phyloP scores from a whole-genome alignment of 306 rosid species.

The Cicer judaicum region DNA sequence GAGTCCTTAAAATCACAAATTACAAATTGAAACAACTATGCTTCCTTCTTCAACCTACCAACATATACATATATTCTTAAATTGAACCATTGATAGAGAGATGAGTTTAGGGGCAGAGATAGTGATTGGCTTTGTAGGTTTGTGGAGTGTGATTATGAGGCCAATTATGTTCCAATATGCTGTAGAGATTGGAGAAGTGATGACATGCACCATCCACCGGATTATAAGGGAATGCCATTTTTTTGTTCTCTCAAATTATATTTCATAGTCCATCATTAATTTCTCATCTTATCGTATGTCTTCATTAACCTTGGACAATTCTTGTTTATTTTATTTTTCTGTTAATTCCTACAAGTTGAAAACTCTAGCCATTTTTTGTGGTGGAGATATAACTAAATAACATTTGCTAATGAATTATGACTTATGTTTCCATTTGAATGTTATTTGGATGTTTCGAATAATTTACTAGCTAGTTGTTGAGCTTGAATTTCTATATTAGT shows the following conservation, averaged over 20 bases:
- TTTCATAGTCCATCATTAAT: background rate
- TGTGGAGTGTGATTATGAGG: conserved; percentile 53
- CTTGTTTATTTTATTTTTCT: background rate
- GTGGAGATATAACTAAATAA: background rate
- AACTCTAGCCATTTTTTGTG: background rate
- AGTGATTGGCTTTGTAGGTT: conserved; percentile 42
- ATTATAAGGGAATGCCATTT: conserved; percentile 41
- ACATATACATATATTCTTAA: background rate
- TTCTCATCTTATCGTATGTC: too few species aligned
- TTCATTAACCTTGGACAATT: background rate
- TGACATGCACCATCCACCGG: conserved; percentile 12
- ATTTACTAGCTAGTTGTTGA: background rate
- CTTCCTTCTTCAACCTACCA: background rate
- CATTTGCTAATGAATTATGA: background rate
- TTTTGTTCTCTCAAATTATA: conserved; percentile 19
- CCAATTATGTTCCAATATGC: conserved; percentile 48
- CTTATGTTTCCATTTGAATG: background rate
- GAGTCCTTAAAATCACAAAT: background rate
- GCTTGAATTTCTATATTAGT: too few species aligned
- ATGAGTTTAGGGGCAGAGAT: conserved; percentile 50
- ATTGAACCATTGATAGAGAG: background rate
- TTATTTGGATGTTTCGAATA: background rate
- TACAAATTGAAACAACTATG: background rate
- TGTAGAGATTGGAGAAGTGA: conserved; percentile 36
- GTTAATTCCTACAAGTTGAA: background rate